These are phyloP conservation scores for Gilbertella persicaria DNA, from an alignment of 371 early-diverging fungal species.

Conservation along the genomic window DNA sequence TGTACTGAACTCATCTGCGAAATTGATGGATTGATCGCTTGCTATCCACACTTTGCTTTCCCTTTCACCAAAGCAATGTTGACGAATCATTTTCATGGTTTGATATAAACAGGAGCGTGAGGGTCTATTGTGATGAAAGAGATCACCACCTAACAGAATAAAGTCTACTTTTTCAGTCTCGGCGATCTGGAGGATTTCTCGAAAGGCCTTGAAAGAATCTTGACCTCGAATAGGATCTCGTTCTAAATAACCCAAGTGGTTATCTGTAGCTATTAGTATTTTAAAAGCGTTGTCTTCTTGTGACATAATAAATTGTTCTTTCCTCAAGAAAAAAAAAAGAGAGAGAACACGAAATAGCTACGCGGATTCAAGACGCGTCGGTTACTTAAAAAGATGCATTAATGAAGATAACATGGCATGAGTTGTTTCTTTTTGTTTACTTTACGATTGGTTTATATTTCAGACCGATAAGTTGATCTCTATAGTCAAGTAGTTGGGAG, in stretches of 20 bases:
- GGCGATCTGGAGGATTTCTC: conserved; percentile 91
- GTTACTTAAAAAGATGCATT: no score
- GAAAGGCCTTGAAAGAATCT: conserved; percentile 94
- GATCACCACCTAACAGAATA: conserved; percentile 97
- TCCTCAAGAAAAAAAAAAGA: no score
- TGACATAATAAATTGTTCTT: no score
- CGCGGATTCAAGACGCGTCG: neutral
- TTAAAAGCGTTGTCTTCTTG: conserved; percentile 14
- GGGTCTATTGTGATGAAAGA: conserved; percentile 98
- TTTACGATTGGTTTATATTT: no score
- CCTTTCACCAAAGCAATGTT: conserved; percentile 84
- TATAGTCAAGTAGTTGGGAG: no score
- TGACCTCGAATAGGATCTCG: conserved; percentile 90
- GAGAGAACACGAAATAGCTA: neutral
- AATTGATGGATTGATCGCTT: conserved; percentile 77
- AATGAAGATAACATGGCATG: no score
- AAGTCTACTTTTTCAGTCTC: conserved; percentile 82
- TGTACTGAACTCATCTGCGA: conserved; percentile 57
- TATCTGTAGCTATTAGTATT: conserved; percentile 94
- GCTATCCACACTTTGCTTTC: conserved; percentile 74
- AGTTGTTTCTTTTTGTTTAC: no score
- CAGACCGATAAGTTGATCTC: no score
- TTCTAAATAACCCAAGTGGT: conserved; percentile 97
- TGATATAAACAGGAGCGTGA: conserved; percentile 80
- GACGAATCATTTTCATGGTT: conserved; percentile 78